These are phyloP conservation scores for Aspergillus homomorphus DNA, from an alignment of 495 filamentous ascomycete species.

Conservation along the genomic window DNA sequence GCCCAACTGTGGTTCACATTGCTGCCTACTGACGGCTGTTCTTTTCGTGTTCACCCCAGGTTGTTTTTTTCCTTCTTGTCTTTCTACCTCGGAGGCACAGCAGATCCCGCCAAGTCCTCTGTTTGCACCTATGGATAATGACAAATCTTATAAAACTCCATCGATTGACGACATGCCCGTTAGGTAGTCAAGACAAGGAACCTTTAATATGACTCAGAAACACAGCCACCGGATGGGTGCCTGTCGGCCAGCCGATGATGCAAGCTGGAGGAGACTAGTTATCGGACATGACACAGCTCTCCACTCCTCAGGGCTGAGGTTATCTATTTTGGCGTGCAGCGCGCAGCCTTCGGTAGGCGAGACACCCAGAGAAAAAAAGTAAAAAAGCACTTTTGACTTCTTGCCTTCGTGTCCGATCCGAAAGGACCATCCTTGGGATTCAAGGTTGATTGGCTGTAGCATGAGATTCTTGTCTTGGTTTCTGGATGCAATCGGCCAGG, in stretches of 20 bases:
- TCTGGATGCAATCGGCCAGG: neutral
- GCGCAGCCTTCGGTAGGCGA: too few species aligned
- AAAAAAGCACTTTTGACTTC: neutral
- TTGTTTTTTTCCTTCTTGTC: too few species aligned
- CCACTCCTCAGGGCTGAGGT: constrained; percentile 2
- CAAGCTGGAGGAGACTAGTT: neutral
- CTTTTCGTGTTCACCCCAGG: too few species aligned
- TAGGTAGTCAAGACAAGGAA: neutral
- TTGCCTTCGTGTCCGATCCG: neutral
- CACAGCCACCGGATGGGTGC: neutral
- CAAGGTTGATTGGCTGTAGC: neutral
- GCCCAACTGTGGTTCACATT: neutral
- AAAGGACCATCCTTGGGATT: neutral
- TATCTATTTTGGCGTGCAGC: constrained; percentile 1
- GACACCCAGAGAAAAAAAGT: neutral
- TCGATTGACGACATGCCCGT: too few species aligned
- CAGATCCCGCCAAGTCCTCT: too few species aligned
- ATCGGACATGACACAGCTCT: constrained; percentile 2
- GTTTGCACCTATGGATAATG: too few species aligned
- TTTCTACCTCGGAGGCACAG: too few species aligned
- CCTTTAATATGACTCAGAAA: neutral
- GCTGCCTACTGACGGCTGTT: neutral
- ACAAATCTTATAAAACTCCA: too few species aligned
- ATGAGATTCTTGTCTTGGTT: neutral
- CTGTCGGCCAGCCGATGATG: neutral